Conservation (phyloP, 2,329 filamentous ascomycete genomes). For the Coniochaeta sp. region DNA sequence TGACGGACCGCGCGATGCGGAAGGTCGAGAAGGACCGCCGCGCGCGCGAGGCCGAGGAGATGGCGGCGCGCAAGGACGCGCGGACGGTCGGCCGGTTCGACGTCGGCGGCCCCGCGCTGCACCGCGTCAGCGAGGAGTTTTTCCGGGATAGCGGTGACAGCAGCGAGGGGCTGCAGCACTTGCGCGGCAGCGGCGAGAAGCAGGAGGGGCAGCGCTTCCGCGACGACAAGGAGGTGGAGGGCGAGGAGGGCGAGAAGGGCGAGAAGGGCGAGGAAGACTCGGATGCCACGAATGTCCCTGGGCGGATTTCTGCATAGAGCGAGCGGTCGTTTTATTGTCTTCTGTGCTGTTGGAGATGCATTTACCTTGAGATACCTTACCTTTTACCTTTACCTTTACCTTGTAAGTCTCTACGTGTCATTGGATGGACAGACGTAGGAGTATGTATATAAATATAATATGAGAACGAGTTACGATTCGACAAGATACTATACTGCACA, state of each 20-base stretch:
- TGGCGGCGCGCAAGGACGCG: conserved; percentile 2
- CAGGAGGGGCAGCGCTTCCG: no score
- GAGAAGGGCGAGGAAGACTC: not conserved
- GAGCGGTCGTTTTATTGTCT: not conserved
- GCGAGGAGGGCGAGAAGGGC: not conserved
- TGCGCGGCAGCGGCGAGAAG: no score
- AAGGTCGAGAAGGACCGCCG: conserved; percentile 42
- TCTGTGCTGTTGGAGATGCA: not conserved
- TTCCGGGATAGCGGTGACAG: not conserved
- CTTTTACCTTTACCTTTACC: no score
- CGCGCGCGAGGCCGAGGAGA: conserved; percentile 24
- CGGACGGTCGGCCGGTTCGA: not conserved
- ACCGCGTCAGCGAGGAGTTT: not conserved
- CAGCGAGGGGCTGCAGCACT: no score
- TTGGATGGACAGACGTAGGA: not conserved
- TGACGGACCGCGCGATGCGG: conserved; percentile 55
- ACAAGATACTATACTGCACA: no score
- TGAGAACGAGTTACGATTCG: not conserved
- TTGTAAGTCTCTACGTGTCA: no score
- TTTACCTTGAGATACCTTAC: not conserved
- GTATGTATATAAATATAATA: not conserved
- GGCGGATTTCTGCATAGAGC: not conserved
- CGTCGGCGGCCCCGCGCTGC: not conserved
- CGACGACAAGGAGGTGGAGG: not conserved
- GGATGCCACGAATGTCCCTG: not conserved